Evolutionary conservation across 2,329 filamentous ascomycete species (phyloP), one percentile per base, ranked within the genome.

Genomic region (Apiospora rasikravindrae): DNA sequence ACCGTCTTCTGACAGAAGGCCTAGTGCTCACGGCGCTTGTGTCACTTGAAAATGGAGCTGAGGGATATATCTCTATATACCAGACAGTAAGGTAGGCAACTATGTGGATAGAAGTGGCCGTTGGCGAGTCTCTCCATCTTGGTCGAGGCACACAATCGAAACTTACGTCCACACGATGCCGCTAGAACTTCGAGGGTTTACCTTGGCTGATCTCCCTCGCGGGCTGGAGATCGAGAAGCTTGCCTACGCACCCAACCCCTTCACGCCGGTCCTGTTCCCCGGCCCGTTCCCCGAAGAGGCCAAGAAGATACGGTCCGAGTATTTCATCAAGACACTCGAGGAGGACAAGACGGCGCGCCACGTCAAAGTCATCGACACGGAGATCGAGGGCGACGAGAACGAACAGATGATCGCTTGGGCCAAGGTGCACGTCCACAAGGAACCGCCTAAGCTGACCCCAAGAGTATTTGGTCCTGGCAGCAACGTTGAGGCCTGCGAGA

Each of bases 221-320:
- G 76, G 79, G 45, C 78, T 79, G 24, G 76, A 80, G 67, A 83
- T 86, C 61, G 84, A 86, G 75, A 73, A 67, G 22, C 75, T 73
- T 4, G 84, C 84, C 24, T 84, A 84, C 72, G 78, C 76, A 0
- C 75, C 77, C 11, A 81, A 77, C 53, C 74, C 79, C 14, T 75
- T 82, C 69, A 79, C 75, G 68, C 22, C 69, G 1, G 74, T 82
- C 24, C 77, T 86, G 0, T 81, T 81, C 71, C 80, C 80, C 22
- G 80, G 80, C 0, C 79, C 78, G 47, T 76, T 80, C 67, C 77
- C 80, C 45, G 73, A 76, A 14, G 70, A 76, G 19, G 74, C 72
- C 6, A 57, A 74, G n/a, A 76, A 74, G 24, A 29, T 68, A n/a
- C 77, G 79, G 44, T 77, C 74, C 2, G 73, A 64, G 4, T 74